Evolutionary conservation across 2,329 filamentous ascomycete species (phyloP).

Genomic region (Colletotrichum melonis): DNA sequence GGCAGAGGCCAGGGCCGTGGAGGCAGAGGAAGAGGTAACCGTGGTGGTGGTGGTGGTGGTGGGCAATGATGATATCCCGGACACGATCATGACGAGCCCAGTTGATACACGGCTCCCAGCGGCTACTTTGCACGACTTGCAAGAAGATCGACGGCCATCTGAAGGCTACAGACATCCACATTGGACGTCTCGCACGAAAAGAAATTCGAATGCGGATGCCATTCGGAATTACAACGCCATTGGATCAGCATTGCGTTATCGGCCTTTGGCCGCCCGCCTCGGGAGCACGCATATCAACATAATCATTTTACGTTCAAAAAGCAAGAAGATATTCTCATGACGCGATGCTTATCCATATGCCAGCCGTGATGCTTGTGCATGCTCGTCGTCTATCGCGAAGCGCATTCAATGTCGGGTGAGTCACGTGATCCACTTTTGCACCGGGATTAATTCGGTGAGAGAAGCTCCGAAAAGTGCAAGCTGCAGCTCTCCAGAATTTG

Average conservation of each 20-base stretch:
- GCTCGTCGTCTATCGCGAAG: not conserved
- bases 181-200: not conserved
- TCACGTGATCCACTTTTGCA: slow-evolving; percentile 20
- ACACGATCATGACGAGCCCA: slow-evolving; percentile 6
- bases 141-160: not conserved
- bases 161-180: not conserved
- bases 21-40: slow-evolving; percentile 29
- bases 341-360: not conserved
- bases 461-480: slow-evolving; percentile 10
- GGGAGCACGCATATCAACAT: slow-evolving; percentile 1
- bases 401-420: not conserved
- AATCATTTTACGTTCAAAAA: slow-evolving; percentile 24
- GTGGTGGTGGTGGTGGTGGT: slow-evolving; percentile 27
- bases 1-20: slow-evolving; percentile 61
- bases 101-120: not conserved
- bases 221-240: not conserved
- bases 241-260: not conserved
- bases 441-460: slow-evolving; percentile 11
- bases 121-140: not conserved
- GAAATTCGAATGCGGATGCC: not conserved
- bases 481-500: not conserved
- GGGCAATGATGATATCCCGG: slow-evolving; percentile 16
- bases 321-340: slow-evolving; percentile 1
- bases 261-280: not conserved
- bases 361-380: not conserved